A percentile compares a stretch with the other conserved stretches of the same genome.
These are phyloP conservation scores for Ophiosphaerella korrae DNA, from an alignment of 2,329 filamentous ascomycete species.

Conservation along the genomic window DNA sequence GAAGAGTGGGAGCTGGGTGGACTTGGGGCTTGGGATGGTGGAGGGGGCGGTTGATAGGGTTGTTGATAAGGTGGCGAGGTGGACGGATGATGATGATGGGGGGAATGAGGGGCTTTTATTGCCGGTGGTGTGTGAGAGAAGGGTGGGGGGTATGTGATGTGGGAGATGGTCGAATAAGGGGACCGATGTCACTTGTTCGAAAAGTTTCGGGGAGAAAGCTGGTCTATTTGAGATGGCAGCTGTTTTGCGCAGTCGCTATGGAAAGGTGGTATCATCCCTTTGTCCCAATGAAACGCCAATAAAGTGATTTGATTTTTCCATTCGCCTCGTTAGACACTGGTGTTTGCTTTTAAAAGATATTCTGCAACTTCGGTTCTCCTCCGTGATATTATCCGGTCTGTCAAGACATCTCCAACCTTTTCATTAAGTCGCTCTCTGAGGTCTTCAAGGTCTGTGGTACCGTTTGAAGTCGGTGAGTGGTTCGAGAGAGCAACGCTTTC, in stretches of 20 bases:
- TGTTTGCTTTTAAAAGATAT: constrained; percentile 30
- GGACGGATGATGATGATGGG: constrained; percentile 24
- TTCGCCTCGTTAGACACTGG: constrained; percentile 17
- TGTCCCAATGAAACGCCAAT: constrained; percentile 1
- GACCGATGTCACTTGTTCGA: too few species aligned
- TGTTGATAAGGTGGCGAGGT: constrained; percentile 26
- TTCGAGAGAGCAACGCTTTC: constrained; percentile 58
- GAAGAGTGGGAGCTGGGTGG: constrained; percentile 19
- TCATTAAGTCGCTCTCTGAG: constrained; percentile 50
- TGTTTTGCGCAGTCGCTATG: too few species aligned
- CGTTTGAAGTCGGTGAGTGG: constrained; percentile 42
- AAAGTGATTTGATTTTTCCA: constrained; percentile 1
- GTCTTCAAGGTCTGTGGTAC: constrained; percentile 48
- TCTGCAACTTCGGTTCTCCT: constrained; percentile 18
- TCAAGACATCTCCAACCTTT: constrained; percentile 52
- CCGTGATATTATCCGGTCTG: constrained; percentile 44
- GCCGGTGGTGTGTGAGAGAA: constrained; percentile 4
- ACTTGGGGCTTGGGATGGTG: constrained; percentile 21
- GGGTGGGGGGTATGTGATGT: neutral
- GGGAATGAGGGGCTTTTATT: constrained; percentile 6
- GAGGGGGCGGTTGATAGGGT: constrained; percentile 27
- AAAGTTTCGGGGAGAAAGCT: too few species aligned
- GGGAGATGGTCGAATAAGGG: neutral
- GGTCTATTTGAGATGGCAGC: too few species aligned
- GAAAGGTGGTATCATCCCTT: constrained; percentile 12